phyloP scores from a whole-genome alignment of 2,329 filamentous ascomycete genomes.

The Botrytis fabae region DNA sequence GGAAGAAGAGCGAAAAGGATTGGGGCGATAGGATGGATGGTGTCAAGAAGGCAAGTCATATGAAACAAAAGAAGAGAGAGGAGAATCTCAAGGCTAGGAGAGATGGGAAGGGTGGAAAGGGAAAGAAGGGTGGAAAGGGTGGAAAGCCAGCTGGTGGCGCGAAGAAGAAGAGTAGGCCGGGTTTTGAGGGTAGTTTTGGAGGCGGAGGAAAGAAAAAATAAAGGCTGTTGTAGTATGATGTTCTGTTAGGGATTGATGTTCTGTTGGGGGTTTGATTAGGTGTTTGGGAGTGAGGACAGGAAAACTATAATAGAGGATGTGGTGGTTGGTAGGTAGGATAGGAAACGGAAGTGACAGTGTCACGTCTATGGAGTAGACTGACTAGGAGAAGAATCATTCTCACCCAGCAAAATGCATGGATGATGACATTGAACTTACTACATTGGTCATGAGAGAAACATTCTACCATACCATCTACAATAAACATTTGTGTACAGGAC shows the following conservation, averaged over 20 bases:
- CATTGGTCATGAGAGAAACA: neutral
- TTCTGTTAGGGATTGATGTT: neutral
- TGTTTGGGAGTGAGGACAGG: neutral
- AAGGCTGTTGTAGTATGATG: neutral
- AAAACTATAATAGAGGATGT: slow-evolving; percentile 6
- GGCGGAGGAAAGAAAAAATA: slow-evolving; percentile 32
- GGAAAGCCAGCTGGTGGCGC: slow-evolving; percentile 54
- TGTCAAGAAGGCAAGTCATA: slow-evolving; percentile 73
- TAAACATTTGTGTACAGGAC: neutral
- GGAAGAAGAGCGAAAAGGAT: slow-evolving; percentile 88
- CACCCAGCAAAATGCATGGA: neutral
- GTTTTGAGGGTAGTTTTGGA: slow-evolving; percentile 56
- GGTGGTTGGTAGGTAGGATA: neutral
- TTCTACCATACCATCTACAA: neutral
- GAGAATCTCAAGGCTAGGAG: slow-evolving; percentile 73
- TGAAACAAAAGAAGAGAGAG: slow-evolving; percentile 79
- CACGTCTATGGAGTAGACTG: neutral
- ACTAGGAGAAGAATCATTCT: neutral
- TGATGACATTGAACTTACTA: neutral
- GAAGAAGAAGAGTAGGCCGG: slow-evolving; percentile 49
- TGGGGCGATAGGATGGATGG: slow-evolving; percentile 75
- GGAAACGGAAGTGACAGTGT: neutral
- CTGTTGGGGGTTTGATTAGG: neutral
- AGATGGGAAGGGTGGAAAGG: slow-evolving; percentile 70
- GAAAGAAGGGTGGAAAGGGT: slow-evolving; percentile 56